Conservation (phyloP, 306 rosid species). For the Quercus variabilis region DNA sequence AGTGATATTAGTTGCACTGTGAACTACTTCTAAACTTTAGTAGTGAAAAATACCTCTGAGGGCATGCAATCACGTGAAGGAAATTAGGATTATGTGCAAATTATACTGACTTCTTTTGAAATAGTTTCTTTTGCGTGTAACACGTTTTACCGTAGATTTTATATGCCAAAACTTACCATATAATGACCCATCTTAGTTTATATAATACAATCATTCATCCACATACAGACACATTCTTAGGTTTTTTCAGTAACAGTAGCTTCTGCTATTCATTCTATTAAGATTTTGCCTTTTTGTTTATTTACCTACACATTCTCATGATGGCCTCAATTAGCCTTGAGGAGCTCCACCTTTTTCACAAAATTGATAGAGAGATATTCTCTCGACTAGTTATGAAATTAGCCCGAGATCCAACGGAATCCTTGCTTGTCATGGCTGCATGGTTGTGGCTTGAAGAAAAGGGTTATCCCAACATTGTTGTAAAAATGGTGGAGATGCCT, state of each 20-base stretch:
- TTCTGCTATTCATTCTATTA: background rate
- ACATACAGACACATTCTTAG: no score
- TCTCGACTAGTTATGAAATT: conserved; percentile 22
- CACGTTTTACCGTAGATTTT: background rate
- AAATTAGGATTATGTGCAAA: background rate
- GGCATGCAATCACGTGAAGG: background rate
- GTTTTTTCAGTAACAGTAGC: background rate
- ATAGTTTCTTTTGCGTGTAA: background rate
- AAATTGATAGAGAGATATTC: conserved; percentile 37
- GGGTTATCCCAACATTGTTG: conserved; percentile 24
- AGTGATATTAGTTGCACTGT: background rate
- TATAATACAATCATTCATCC: background rate
- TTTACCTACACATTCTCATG: background rate
- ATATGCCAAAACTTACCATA: background rate
- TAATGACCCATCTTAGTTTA: background rate
- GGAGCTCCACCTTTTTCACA: conserved; percentile 31
- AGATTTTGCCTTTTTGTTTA: background rate
- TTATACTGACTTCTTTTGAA: background rate
- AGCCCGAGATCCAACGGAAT: conserved; percentile 19
- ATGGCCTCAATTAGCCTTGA: conserved; percentile 18
- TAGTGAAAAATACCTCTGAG: background rate
- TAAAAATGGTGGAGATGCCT: conserved; percentile 8
- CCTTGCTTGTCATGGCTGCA: conserved; percentile 48
- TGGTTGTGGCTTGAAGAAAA: conserved; percentile 56
- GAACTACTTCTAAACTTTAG: background rate